These are phyloP conservation scores for Lichtheimia hyalospora DNA, from an alignment of 371 early-diverging fungal genomes.

Conservation along the genomic window DNA sequence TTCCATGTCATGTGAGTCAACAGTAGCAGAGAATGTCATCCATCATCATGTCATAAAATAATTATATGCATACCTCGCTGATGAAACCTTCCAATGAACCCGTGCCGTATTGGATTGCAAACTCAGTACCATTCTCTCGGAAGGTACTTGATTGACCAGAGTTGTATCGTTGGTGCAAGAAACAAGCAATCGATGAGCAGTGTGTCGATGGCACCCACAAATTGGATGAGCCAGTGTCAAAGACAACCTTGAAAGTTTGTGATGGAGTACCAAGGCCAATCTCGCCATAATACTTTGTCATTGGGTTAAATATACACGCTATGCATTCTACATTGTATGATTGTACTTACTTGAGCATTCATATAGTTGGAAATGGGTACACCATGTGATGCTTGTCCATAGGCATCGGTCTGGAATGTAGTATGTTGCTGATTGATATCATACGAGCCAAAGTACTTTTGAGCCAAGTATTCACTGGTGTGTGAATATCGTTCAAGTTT, in stretches of 20 bases:
- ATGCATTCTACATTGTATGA: not conserved
- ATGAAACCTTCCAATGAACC: constrained; percentile 94
- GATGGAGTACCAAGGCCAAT: constrained; percentile 84
- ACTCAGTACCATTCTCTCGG: constrained; percentile 86
- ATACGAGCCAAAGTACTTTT: constrained; percentile 76
- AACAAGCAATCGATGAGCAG: constrained; percentile 93
- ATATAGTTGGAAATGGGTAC: constrained; percentile 92
- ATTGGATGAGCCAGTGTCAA: constrained; percentile 95
- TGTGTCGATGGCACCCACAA: constrained; percentile 96
- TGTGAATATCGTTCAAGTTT: constrained; percentile 63
- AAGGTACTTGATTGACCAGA: constrained; percentile 68
- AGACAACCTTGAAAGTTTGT: constrained; percentile 90
- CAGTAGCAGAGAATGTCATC: not conserved
- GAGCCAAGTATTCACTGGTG: constrained; percentile 64
- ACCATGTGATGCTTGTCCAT: constrained; percentile 53
- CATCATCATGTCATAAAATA: not conserved
- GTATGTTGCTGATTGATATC: constrained; percentile 43
- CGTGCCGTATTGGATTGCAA: constrained; percentile 89
- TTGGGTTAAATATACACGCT: too few relatives aligned
- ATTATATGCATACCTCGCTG: constrained; percentile 33
- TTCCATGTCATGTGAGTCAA: not conserved
- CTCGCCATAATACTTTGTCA: constrained; percentile 76
- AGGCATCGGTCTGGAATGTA: constrained; percentile 11
- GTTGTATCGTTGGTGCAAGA: constrained; percentile 85
- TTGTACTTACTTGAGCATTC: constrained; percentile 82